Conservation (phyloP, 495 filamentous ascomycete genomes). For the Aspergillus conjunctus region DNA sequence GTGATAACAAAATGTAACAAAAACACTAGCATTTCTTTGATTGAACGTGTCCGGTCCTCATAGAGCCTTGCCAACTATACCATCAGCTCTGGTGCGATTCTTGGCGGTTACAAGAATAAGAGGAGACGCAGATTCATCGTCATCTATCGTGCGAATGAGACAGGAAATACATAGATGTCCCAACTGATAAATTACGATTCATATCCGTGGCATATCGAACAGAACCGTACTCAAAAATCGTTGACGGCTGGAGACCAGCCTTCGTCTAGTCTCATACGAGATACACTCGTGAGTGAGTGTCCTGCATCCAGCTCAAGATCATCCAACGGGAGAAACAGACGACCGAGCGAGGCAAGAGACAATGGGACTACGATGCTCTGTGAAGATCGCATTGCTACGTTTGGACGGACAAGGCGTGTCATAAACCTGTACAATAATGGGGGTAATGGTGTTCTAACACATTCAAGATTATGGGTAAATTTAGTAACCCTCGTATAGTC, state of each 20-base stretch:
- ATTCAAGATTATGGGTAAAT: slow-evolving; percentile 28
- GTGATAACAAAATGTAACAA: no score
- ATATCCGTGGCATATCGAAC: slow-evolving; percentile 42
- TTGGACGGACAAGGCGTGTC: not conserved
- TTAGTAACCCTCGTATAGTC: slow-evolving; percentile 32
- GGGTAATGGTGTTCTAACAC: slow-evolving; percentile 13
- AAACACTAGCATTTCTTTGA: no score
- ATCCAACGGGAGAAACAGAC: slow-evolving; percentile 48
- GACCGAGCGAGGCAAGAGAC: slow-evolving; percentile 62
- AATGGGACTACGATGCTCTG: slow-evolving; percentile 8
- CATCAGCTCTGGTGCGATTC: no score
- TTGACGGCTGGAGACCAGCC: slow-evolving; percentile 36
- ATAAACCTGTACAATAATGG: slow-evolving; percentile 11
- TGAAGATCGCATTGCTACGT: not conserved
- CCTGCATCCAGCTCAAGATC: slow-evolving; percentile 62
- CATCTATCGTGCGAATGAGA: not conserved
- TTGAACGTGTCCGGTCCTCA: no score
- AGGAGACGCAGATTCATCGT: not conserved
- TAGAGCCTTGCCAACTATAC: no score
- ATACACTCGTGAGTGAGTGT: slow-evolving; percentile 15
- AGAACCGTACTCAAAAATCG: slow-evolving; percentile 60
- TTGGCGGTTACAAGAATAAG: no score
- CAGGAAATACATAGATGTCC: slow-evolving; percentile 32
- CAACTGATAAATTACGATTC: slow-evolving; percentile 57
- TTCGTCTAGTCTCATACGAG: slow-evolving; percentile 55